Base-by-base conservation (phyloP, 2,329 filamentous ascomycete species). In the Microsporum audouinii region DNA sequence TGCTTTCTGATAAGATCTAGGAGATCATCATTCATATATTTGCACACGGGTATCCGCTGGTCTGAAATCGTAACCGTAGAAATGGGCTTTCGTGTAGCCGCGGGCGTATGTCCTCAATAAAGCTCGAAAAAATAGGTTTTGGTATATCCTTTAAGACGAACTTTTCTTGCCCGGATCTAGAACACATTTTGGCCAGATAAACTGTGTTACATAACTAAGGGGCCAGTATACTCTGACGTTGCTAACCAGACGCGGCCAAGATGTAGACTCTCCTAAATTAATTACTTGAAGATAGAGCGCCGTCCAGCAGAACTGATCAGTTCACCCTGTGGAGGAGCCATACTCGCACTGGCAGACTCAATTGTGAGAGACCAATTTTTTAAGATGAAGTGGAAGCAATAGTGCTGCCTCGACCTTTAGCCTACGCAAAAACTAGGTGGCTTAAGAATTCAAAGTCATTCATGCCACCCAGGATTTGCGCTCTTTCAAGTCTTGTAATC, bases 21-120 rank as follows among this genome's bases (percentile, higher is more conserved):
- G 27, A 78, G 70, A 66, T 78, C 69, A 57, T 76, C 72, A 5
- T 70, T 71, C 63, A 78, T 66, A 67, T 77, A 78, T 63, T 73
- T 73, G 63, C 77, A 79, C 61, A 77, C 74, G 61, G 79, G 76
- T 69, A 78, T 76, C 39, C 69, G 72, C 65, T 75, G 68, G 14
- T 76, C 74, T 1, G 76, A 74, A 64, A 78, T 71, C 49, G 72
- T 5, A 72, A 69, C 45, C 75, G 70, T 57, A 77, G 63, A 63
- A 75, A 72, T 33, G 71, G 72, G 61, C 69, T 72, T 71, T 71
- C 53, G 58, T 27, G 58, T 62, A 73, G 63, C 12, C 61, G 62
- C n/a, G 69, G 69, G 45, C 59, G 64, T 60, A 70, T 66, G 38
- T 65, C 63, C 55, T 64, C 60, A 33, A 62, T 62, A 31, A 65